phyloP scores from a whole-genome alignment of 179 eudicot genomes.

The Beta corolliflora region DNA sequence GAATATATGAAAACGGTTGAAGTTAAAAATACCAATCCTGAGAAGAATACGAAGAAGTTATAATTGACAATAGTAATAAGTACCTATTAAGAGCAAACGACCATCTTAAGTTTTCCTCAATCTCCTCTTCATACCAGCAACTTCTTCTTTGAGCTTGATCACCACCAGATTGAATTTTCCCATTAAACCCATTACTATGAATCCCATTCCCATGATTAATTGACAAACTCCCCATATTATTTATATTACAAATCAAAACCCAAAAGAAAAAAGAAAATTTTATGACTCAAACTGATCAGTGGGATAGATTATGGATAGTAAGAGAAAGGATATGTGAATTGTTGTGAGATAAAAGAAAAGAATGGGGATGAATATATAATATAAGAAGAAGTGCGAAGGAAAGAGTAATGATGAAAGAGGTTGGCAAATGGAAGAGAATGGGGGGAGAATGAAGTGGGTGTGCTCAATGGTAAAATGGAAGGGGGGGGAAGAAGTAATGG shows the following conservation, averaged over 20 bases:
- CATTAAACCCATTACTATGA: slow-evolving; percentile 36
- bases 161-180: slow-evolving; percentile 30
- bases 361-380: slow-evolving; percentile 22
- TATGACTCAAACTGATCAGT: too few species aligned
- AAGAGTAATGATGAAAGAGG: slow-evolving; percentile 31
- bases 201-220: slow-evolving; percentile 18
- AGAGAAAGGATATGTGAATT: too few species aligned
- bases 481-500: slow-evolving; percentile 8
- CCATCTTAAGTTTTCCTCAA: slow-evolving; percentile 86
- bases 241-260: not conserved
- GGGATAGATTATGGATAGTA: too few species aligned
- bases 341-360: slow-evolving; percentile 11
- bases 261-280: too few species aligned
- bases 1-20: too few species aligned
- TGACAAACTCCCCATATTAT: slow-evolving; percentile 61
- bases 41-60: too few species aligned
- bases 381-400: slow-evolving; percentile 21
- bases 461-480: slow-evolving; percentile 7
- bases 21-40: too few species aligned
- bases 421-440: slow-evolving; percentile 15
- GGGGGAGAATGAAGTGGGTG: slow-evolving; percentile 19
- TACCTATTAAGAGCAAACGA: slow-evolving; percentile 89
- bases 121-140: slow-evolving; percentile 97
- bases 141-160: slow-evolving; percentile 60
- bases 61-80: too few species aligned